Percentiles rank a stretch among this genome's conserved stretches.
Conservation (phyloP, 345 rosid genomes). For the sweet orange (Citrus sinensis) region DNA sequence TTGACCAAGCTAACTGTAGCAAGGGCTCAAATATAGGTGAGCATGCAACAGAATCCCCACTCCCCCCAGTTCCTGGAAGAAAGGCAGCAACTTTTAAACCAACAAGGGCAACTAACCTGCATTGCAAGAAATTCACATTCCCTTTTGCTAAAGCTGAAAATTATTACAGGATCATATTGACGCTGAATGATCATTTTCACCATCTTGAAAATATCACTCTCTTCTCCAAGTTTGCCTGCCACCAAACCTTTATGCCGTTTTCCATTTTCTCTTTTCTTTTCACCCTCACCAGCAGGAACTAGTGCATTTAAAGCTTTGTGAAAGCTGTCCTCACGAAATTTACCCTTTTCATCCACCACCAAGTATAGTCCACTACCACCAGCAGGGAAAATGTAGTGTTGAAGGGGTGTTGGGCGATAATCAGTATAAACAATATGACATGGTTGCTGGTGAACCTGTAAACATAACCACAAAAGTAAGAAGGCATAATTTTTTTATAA, state of each 20-base stretch:
- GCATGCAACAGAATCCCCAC: neutral
- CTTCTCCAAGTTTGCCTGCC: constrained; percentile 83
- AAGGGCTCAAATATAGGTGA: neutral
- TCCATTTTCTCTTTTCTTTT: constrained; percentile 72
- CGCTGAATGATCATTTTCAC: constrained; percentile 96
- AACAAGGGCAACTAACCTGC: constrained; percentile 58
- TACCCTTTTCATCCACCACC: constrained; percentile 92
- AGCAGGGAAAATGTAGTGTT: constrained; percentile 91
- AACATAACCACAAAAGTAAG: constrained; percentile 12
- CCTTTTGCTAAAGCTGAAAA: constrained; percentile 97
- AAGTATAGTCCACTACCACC: constrained; percentile 90
- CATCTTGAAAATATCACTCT: constrained; percentile 95
- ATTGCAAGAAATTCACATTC: constrained; percentile 97
- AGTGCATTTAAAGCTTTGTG: constrained; percentile 88
- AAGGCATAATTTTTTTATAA: constrained; percentile 2
- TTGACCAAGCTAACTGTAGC: neutral
- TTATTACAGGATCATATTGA: constrained; percentile 95
- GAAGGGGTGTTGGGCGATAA: constrained; percentile 98
- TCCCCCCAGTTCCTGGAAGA: neutral
- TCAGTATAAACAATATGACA: constrained; percentile 99
- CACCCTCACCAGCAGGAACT: constrained; percentile 66
- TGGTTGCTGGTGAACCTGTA: constrained; percentile 93
- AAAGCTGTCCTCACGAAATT: constrained; percentile 91
- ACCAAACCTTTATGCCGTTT: constrained; percentile 68
- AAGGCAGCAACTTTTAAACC: neutral